Evolutionary conservation across 495 filamentous ascomycete species (phyloP), one percentile per base, ranked within the genome.

Genomic region (Trichoderma parareesei): DNA sequence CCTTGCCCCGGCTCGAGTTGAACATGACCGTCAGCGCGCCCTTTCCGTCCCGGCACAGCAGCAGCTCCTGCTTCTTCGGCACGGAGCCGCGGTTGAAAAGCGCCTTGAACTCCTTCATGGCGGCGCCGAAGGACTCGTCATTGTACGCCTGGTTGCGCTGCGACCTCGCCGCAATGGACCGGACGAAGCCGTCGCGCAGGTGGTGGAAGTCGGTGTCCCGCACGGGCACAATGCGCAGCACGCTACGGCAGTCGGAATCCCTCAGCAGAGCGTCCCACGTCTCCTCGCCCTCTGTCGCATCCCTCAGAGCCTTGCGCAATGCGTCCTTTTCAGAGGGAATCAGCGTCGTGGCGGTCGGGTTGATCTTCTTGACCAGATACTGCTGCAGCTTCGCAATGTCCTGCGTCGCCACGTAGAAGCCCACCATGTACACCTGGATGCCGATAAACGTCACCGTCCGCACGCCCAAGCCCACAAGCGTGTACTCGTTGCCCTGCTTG

Each of bases 401-500:
- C 43, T 84, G 74, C 4, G 87, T 92, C 27, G 90, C 89, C 37
- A 97, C 81, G 75, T 98, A 98, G 67, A 94, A 78, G 7, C 94
- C 94, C 0, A 96, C 89, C 16, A 97, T 89, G 78, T 98, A 98
- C 64, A 98, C 94, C 72, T 96, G 87, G 37, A 98, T 90, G n/a
- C 84, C 77, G 49, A 98, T 73, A 71, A 97, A 96, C 44, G 87
- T 92, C 20, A 98, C 94, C 8, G 88, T 93, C 62, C 94, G 85
- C 61, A 93, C 84, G 9, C 94, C 94, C 46, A 96, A 79, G 0
- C 94, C 94, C 6, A 97, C 80, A 0, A 97, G 83, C 38, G 90
- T 90, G 73, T 96, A 97, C 67, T 95, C 90, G 38, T 79, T 74
- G 11, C 81, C 76, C 46, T 69, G 68, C 43, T 70, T 74, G 62